These are phyloP conservation scores for Stachybotrys elegans DNA, from an alignment of 2,329 filamentous ascomycete genomes.

Conservation along the genomic window DNA sequence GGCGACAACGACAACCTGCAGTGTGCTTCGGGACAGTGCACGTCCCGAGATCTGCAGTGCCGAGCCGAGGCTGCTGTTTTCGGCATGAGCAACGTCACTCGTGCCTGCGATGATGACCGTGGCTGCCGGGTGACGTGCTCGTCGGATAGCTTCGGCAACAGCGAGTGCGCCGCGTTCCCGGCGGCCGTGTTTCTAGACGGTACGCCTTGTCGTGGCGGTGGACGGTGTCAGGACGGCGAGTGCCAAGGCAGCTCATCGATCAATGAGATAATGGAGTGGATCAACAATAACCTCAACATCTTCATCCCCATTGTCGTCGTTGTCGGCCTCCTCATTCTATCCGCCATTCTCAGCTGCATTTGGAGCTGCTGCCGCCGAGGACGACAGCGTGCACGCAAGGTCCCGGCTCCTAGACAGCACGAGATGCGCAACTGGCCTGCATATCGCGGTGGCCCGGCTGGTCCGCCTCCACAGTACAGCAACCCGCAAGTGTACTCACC, in stretches of 20 bases:
- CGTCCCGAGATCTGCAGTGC: constrained; percentile 85
- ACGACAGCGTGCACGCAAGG: constrained; percentile 15
- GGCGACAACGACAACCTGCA: constrained; percentile 63
- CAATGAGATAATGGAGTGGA: constrained; percentile 70
- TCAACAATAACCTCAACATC: constrained; percentile 69
- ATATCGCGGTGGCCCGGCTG: constrained; percentile 11
- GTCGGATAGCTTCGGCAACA: constrained; percentile 60
- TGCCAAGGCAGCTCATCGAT: constrained; percentile 68
- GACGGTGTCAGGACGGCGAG: constrained; percentile 70
- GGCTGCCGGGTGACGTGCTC: constrained; percentile 75
- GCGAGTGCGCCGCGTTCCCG: constrained; percentile 68
- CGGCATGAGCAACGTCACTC: constrained; percentile 73
- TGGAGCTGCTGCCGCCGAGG: constrained; percentile 36
- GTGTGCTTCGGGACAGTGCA: constrained; percentile 93
- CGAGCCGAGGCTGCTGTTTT: constrained; percentile 74
- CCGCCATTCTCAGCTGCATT: constrained; percentile 66
- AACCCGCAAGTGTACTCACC: constrained; percentile 16
- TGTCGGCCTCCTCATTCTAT: constrained; percentile 66
- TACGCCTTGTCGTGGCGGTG: constrained; percentile 76
- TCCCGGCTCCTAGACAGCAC: constrained; percentile 18
- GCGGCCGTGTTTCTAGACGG: constrained; percentile 96
- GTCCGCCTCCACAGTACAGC: neutral
- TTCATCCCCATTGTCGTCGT: constrained; percentile 74
- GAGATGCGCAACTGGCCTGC: constrained; percentile 20
- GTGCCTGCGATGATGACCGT: constrained; percentile 57